Base-by-base conservation (phyloP, 176 grass and related monocot genomes). In the Chloris gayana region DNA sequence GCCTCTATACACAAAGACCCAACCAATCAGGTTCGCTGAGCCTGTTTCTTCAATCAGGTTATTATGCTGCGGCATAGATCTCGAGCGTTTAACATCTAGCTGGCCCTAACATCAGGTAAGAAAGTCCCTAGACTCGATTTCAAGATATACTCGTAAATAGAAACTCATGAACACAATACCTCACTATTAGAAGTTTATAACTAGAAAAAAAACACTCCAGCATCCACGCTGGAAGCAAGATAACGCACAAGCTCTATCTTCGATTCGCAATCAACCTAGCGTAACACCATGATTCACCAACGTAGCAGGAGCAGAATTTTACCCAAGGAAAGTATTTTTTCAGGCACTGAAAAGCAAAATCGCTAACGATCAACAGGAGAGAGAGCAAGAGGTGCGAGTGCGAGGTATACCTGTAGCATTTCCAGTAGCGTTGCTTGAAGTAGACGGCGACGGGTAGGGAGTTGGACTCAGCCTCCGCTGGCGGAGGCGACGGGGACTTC, bases 331-430 rank as follows among this genome's bases (percentile, higher is more conserved):
- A 21, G 33, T 13, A 54, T 15, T 38, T 75, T 2, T 15, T 7
- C 14, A 33, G 38, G 35, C 37, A 62, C 25, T 9, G 57, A 25
- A 15, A 77, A 64, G 19, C 42, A n/a, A 77, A 49, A 77, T 14
- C 75, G 14, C 15, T 7, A 32, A 49, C 5, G 26, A 64, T 50
- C 76, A 14, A 22, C 50, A 56, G 4, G 72, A 18, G 1, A 34
- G 18, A 67, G 18, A 61, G 37, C 29, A 60, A 57, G 38, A 80
- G 60, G 64, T 61, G 1, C 26, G 21, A 67, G 64, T 61, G 1
- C 26, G 21, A 67, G 70, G 4, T 30, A 81, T 87, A 87, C 79
- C 37, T 42, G 66, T 35, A 82, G 19, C 0, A 58, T 14, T 18
- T 53, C 79, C 85, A 77, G 10, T 51, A 79, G 65, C 65, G 73